Evolutionary conservation across 73 alveolate species (phyloP).

Genomic region (Paraurostyla sp.): DNA sequence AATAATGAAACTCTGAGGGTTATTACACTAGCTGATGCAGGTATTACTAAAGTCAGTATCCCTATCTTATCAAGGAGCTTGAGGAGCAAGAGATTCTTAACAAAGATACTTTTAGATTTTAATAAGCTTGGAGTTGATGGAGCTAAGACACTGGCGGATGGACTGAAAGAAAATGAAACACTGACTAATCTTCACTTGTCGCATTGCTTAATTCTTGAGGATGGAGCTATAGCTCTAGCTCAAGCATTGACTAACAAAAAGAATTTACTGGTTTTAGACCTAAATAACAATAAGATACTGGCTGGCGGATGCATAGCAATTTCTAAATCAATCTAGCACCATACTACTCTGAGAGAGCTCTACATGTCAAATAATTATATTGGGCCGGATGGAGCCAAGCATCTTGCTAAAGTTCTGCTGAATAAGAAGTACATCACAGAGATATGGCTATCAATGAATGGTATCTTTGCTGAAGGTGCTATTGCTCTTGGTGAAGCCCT

Average conservation of each 20-base stretch:
- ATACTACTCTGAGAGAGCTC: constrained; percentile 73
- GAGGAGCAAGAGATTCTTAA: constrained; percentile 39
- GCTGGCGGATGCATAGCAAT: constrained; percentile 78
- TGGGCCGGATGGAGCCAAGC: constrained; percentile 76
- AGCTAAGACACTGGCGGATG: constrained; percentile 69
- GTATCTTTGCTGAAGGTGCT: constrained; percentile 72
- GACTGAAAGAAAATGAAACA: constrained; percentile 62
- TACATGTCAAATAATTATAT: constrained; percentile 66
- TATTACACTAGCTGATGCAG: constrained; percentile 56
- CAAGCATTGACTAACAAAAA: constrained; percentile 59
- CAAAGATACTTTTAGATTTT: constrained; percentile 54
- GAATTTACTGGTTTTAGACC: constrained; percentile 65
- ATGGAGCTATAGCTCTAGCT: constrained; percentile 76
- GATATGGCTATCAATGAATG: constrained; percentile 68
- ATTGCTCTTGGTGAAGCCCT: constrained; percentile 61
- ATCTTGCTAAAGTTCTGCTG: constrained; percentile 53
- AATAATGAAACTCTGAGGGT: constrained; percentile 59
- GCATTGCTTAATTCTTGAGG: constrained; percentile 68
- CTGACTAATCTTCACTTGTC: constrained; percentile 64
- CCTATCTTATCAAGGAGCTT: constrained; percentile 6
- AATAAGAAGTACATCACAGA: constrained; percentile 78
- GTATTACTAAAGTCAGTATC: not conserved
- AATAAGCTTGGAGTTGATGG: constrained; percentile 70
- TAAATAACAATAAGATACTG: constrained; percentile 70
- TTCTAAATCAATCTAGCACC: constrained; percentile 50